phyloP scores from a whole-genome alignment of 805 yeast genomes.

The Hanseniaspora vineae region DNA sequence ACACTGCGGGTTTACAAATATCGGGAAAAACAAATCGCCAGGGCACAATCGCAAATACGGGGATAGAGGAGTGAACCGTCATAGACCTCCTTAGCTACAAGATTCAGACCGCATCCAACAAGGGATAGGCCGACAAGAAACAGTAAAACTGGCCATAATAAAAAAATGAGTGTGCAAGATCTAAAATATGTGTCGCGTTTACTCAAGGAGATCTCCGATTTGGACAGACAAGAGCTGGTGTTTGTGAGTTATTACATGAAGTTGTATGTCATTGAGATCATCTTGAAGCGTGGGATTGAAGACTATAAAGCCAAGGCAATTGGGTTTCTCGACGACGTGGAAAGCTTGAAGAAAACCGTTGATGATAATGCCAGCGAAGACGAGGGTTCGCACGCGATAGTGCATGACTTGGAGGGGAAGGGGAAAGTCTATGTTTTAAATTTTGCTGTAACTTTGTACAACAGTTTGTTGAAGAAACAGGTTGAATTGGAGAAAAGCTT shows the following conservation, averaged over 20 bases:
- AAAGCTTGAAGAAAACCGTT: slow-evolving; percentile 32
- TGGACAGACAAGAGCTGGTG: slow-evolving; percentile 2
- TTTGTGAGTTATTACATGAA: slow-evolving; percentile 23
- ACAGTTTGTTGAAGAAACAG: slow-evolving; percentile 26
- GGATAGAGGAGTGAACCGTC: too few relatives aligned
- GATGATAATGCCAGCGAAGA: slow-evolving; percentile 25
- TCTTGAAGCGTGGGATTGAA: slow-evolving; percentile 51
- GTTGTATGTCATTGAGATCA: slow-evolving; percentile 60
- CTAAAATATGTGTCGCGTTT: not conserved
- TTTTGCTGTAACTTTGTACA: slow-evolving; percentile 49
- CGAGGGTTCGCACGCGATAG: slow-evolving; percentile 22
- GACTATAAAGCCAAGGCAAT: slow-evolving; percentile 37
- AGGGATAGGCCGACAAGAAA: too few relatives aligned
- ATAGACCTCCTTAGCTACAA: too few relatives aligned
- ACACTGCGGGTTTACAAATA: too few relatives aligned
- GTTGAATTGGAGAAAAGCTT: slow-evolving; percentile 29
- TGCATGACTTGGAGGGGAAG: slow-evolving; percentile 43
- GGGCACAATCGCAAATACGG: not conserved
- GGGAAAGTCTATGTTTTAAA: slow-evolving; percentile 40
- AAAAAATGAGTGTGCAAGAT: not conserved
- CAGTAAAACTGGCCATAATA: not conserved
- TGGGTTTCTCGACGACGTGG: slow-evolving; percentile 57
- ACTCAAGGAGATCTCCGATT: slow-evolving; percentile 2
- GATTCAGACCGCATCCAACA: too few relatives aligned
- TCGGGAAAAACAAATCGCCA: too few relatives aligned